Evolutionary conservation across 345 rosid species (phyloP).

Genomic region (Eucalyptus erythrocorys): DNA sequence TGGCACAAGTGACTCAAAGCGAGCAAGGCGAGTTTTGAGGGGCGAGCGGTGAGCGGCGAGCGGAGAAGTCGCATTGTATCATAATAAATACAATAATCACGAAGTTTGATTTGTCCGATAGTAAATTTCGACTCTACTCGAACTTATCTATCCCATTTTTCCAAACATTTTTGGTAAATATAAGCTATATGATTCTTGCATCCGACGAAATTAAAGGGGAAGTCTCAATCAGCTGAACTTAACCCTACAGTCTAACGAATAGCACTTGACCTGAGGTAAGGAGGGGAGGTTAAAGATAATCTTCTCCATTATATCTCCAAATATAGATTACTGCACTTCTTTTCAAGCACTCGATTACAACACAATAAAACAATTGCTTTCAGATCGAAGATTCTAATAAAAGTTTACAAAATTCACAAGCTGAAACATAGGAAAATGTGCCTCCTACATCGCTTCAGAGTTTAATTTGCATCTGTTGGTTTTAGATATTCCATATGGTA

Average conservation of each 20-base stretch:
- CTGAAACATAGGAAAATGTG: background rate
- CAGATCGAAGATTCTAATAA: background rate
- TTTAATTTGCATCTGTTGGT: background rate
- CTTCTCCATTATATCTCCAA: background rate
- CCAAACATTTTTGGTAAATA: background rate
- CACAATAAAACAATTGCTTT: background rate
- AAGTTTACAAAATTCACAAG: background rate
- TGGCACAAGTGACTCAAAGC: too few species aligned
- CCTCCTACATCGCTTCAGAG: background rate
- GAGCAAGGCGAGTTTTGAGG: too few species aligned
- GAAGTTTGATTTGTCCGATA: background rate
- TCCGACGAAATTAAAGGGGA: background rate
- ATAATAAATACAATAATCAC: background rate
- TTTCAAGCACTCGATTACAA: background rate
- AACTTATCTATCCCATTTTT: background rate
- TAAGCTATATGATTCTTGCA: background rate
- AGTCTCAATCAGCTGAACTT: background rate
- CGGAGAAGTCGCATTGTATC: too few species aligned
- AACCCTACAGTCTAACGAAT: background rate
- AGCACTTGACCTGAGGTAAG: background rate
- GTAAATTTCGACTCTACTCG: background rate
- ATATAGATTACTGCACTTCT: background rate
- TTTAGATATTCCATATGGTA: background rate
- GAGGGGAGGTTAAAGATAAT: background rate
- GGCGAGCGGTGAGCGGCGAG: too few species aligned